Base-by-base conservation (phyloP, 78 protist species). In the Dictyostelium capitatum region DNA sequence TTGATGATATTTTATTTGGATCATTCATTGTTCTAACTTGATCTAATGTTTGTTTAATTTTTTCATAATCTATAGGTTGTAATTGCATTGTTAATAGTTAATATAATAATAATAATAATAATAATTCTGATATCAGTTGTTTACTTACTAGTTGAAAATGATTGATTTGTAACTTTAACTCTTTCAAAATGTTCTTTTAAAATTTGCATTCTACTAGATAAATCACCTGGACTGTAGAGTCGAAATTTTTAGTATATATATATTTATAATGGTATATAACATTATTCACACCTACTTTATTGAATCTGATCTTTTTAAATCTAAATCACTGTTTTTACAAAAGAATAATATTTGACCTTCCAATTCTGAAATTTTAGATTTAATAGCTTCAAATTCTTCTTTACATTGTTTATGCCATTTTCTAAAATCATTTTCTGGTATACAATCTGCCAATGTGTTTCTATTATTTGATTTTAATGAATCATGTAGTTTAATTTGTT, bases 391-490 rank as follows among this genome's bases (percentile, higher is more conserved):
- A 64, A 47, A 77, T 32, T 77, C 83, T 10, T 72, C 46, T 47
- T 50, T 53, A 47, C 74, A 85, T 28, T 85, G 84, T 23, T 85
- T 73, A 50, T 80, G n/a, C 92, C 92, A 85, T 28, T 77, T 77
- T 64, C 92, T 74, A 48, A 77, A 41, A 28, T 65, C 83, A 48
- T 30, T 10, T n/a, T 85, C 92, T 57, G 82, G 84, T 50, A 85
- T 64, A 28, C 92, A 85, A 62, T 85, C 92, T 6, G 73, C 73
- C 15, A 85, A 48, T 28, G 83, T 67, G 4, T 11, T 25, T 47
- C 73, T 73, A 51, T 56, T 57, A 23, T 72, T 48, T 47, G 78
- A 62, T 85, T 65, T 85, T 2, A 70, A 43, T 10, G 54, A 37
- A 1, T 85, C 92, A 50, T 85, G 92, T 9, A 85, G 30, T 64